Evolutionary conservation across 345 rosid genomes (phyloP), one percentile per base, ranked within the genome.

Genomic region (Kandelia obovata): DNA sequence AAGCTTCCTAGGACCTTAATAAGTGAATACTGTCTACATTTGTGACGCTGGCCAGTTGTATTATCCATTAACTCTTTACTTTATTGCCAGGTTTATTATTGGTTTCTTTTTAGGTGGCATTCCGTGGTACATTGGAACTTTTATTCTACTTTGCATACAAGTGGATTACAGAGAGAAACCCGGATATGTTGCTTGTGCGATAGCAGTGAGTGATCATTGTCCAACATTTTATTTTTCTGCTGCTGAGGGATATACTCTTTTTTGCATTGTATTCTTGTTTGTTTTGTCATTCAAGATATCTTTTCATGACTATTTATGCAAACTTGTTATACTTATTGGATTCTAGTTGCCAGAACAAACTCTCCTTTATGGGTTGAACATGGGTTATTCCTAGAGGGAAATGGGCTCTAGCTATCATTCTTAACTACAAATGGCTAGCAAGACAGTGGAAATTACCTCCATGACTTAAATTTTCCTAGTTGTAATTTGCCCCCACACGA

Each of bases 21-120:
- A 39, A 39, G 15, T 11, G 47, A 10, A 39, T 10, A 39, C 16
- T 3, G 2, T 39, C 47, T 2, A 39, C 47, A 39, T 11, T 1
- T 39, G 47, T 39, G 15, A 39, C 0, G 4, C 15, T 43, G 49
- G 3, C 16, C 19, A 0, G 19, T 17, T 25, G 28, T 56, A 8
- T 56, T 56, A 21, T 8, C 17, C 30, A 21, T 56, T 25, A 10
- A 56, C 59, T 21, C 5, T 11, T 56, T 59, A 37, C 55, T 72
- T 69, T 55, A 35, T 70, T 62, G 49, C 58, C 30, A 92, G 98
- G 87, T 89, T 92, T 83, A 49, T 88, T 16, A 37, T 76, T 69
- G 98, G 96, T 21, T 92, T 92, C 86, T 81, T 90, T 81, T 78
- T 92, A 19, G 98, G 93, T 56, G 96, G 96, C 30, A 69, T 90